Conservation (phyloP, 106 monocot genomes). For the Dendrobium chrysotoxum region DNA sequence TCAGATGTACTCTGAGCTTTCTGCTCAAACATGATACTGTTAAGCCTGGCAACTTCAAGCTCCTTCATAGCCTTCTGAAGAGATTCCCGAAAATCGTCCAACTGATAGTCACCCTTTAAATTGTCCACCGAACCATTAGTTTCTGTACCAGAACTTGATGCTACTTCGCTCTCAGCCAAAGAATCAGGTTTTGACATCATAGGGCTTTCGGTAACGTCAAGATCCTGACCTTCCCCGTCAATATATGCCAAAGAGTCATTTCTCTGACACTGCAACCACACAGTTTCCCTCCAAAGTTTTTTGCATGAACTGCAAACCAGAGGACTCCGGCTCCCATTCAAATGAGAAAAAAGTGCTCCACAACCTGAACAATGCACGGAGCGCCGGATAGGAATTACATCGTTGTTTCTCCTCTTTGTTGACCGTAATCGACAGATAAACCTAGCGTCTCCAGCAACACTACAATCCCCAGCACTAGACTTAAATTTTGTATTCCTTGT, state of each 20-base stretch:
- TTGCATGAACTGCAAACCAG: slow-evolving; percentile 4
- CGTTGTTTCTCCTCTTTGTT: slow-evolving; percentile 28
- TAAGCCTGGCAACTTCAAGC: slow-evolving; percentile 70
- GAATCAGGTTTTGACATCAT: background rate
- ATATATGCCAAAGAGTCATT: slow-evolving; percentile 56
- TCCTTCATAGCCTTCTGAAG: slow-evolving; percentile 71
- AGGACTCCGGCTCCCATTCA: background rate
- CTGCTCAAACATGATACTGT: slow-evolving; percentile 89
- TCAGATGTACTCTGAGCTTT: slow-evolving; percentile 89
- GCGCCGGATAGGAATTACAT: background rate
- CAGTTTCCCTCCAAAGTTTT: background rate
- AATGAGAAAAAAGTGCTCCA: slow-evolving; percentile 3
- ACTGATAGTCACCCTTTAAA: slow-evolving; percentile 26
- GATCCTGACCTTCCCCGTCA: slow-evolving; percentile 30
- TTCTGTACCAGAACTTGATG: slow-evolving; percentile 13
- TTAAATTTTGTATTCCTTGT: slow-evolving; percentile 6
- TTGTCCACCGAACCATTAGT: slow-evolving; percentile 30
- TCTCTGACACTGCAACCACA: slow-evolving; percentile 35
- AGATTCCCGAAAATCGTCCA: slow-evolving; percentile 54
- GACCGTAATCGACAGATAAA: slow-evolving; percentile 17
- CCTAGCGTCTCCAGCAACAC: slow-evolving; percentile 24
- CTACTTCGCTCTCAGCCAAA: slow-evolving; percentile 14
- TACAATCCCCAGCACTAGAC: slow-evolving; percentile 11
- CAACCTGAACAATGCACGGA: background rate
- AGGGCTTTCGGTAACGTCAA: slow-evolving; percentile 15